Conservation (phyloP, 2,329 filamentous ascomycete genomes). For the Didymella glomerata region DNA sequence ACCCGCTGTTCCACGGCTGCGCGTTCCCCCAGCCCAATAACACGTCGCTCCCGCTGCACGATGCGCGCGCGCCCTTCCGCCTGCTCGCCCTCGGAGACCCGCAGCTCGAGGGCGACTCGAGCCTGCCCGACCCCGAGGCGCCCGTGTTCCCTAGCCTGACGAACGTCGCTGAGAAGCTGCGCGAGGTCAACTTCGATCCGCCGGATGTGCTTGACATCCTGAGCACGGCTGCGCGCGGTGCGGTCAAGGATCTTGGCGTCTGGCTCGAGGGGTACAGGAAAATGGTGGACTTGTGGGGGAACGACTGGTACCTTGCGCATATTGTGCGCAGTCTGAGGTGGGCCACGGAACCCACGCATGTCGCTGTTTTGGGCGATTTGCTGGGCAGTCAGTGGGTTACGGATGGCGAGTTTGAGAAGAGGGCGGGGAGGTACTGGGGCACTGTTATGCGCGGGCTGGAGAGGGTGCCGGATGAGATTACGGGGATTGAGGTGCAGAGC, state of each 20-base stretch:
- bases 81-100: slow-evolving; percentile 90
- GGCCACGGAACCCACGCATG: slow-evolving; percentile 86
- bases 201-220: slow-evolving; percentile 23
- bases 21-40: slow-evolving; percentile 69
- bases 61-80: slow-evolving; percentile 75
- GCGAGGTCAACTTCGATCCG: slow-evolving; percentile 26
- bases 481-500: slow-evolving; percentile 37
- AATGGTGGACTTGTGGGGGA: slow-evolving; percentile 85
- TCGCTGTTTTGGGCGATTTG: slow-evolving; percentile 88
- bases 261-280: slow-evolving; percentile 76
- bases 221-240: slow-evolving; percentile 28
- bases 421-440: slow-evolving; percentile 80
- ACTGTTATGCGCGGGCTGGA: slow-evolving; percentile 76
- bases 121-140: slow-evolving; percentile 64
- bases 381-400: slow-evolving; percentile 95
- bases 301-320: slow-evolving; percentile 93
- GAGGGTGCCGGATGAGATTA: slow-evolving; percentile 61
- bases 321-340: slow-evolving; percentile 85
- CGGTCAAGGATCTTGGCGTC: slow-evolving; percentile 69
- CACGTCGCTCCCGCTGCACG: slow-evolving; percentile 22
- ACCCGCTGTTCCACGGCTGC: slow-evolving; percentile 80
- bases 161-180: slow-evolving; percentile 41
- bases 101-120: slow-evolving; percentile 91
- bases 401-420: slow-evolving; percentile 80
- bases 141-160: slow-evolving; percentile 54